Base-by-base conservation (phyloP, 768 basidiomycete genomes). In the Trichaptum fuscoviolaceum region DNA sequence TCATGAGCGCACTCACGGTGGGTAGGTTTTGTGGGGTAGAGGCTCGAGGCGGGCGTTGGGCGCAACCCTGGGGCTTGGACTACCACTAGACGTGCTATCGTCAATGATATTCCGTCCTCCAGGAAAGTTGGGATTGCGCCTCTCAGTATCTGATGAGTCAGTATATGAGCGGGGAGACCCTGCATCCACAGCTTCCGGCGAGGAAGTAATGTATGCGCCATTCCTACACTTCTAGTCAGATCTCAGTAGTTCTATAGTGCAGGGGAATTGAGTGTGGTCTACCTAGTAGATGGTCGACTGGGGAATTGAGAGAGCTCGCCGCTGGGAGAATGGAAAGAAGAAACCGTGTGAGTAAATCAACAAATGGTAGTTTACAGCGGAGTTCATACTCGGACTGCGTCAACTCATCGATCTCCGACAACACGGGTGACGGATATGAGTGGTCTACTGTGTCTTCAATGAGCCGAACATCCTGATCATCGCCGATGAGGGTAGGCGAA, bases 361-460 rank as follows among this genome's bases (percentile, higher is more conserved):
- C 42, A 15, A 20, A 20, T 52, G 5, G 20, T 52, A 20, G 20
- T 52, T 52, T 52, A 20, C 42, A 52, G 42, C 42, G 42, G 42
- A 52, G 42, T 52, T 52, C 42, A 52, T 52, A 52, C 42, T 52
- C 42, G 42, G 42, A 52, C 42, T 52, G 42, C 42, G 42, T 52
- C 42, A 52, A 52, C 20, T 52, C 42, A 52, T 52, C 42, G 20
- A 52, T 52, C 42, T 52, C 42, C 42, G 42, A 52, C 42, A 52
- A 20, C 42, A 52, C 42, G 10, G 42, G 42, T 12, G 42, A 52
- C 42, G 42, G 42, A 52, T 15, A 52, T 52, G 42, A 52, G 12
- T 52, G 42, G 42, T 52, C 42, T 12, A 2, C 42, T 20, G 42
- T 52, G 2, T 52, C 42, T 12, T 52, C 42, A 20, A 52, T 52